Conservation (phyloP, 129 eudicot species). For the Escallonia herrerae region DNA sequence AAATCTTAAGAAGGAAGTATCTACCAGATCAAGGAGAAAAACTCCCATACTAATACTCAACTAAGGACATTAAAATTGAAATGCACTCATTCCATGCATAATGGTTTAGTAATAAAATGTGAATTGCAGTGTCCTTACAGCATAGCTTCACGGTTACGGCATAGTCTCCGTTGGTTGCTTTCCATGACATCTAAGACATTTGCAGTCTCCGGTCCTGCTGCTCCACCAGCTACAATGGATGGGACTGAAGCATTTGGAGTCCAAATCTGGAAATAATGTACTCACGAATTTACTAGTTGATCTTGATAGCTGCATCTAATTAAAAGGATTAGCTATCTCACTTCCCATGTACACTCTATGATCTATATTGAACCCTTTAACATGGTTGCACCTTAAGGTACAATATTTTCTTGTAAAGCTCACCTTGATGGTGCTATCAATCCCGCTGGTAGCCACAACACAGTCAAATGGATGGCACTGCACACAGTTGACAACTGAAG, state of each 20-base stretch:
- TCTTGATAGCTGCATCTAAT: constrained; percentile 1
- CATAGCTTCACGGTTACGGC: constrained; percentile 60
- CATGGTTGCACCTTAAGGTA: too few relatives aligned
- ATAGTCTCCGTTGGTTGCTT: constrained; percentile 67
- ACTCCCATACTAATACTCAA: not conserved
- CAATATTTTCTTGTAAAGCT: not conserved
- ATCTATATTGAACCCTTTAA: too few relatives aligned
- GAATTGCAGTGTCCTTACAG: constrained; percentile 39
- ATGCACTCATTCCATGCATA: not conserved
- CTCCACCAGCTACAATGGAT: constrained; percentile 61
- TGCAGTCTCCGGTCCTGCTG: constrained; percentile 57
- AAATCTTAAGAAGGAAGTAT: not conserved
- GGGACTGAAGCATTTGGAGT: constrained; percentile 71
- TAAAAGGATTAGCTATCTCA: not conserved
- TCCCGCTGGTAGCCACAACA: constrained; percentile 93
- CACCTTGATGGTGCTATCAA: constrained; percentile 92
- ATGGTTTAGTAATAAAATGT: not conserved
- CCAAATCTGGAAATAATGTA: constrained; percentile 57
- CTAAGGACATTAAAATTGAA: not conserved
- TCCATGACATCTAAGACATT: constrained; percentile 72
- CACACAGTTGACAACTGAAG: constrained; percentile 89
- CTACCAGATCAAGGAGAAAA: not conserved
- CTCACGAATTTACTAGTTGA: not conserved
- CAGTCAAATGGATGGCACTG: constrained; percentile 91
- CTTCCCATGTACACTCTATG: too few relatives aligned